A percentile compares a stretch with the other conserved stretches of the same genome.
phyloP scores from a whole-genome alignment of 2,329 filamentous ascomycete genomes.

The Pseudopithomyces chartarum region DNA sequence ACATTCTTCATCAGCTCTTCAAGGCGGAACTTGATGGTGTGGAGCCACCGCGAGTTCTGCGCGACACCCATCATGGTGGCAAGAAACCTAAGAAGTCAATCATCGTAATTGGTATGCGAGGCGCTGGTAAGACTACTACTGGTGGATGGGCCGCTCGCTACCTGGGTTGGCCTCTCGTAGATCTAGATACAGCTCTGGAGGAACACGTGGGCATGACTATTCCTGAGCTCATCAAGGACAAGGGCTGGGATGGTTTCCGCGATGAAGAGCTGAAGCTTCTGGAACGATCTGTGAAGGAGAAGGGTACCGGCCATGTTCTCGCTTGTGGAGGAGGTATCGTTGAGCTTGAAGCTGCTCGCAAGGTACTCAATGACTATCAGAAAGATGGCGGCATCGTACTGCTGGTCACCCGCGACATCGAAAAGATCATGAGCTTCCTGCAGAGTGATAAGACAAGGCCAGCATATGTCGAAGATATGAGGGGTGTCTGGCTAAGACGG shows the following conservation, averaged over 20 bases:
- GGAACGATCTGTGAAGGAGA: constrained; percentile 73
- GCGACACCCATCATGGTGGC: constrained; percentile 43
- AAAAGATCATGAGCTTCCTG: constrained; percentile 86
- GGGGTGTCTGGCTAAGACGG: constrained; percentile 84
- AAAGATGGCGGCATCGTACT: constrained; percentile 81
- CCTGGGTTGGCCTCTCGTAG: constrained; percentile 77
- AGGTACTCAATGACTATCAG: constrained; percentile 74
- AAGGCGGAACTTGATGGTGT: constrained; percentile 76
- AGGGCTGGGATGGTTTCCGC: constrained; percentile 89
- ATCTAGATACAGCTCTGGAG: constrained; percentile 89
- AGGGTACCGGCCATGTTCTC: constrained; percentile 77
- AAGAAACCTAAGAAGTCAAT: constrained; percentile 66
- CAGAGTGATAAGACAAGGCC: constrained; percentile 87
- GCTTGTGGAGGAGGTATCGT: constrained; percentile 95
- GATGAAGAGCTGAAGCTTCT: constrained; percentile 77
- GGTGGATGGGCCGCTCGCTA: constrained; percentile 82
- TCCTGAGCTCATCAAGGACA: constrained; percentile 78
- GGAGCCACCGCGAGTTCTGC: constrained; percentile 55
- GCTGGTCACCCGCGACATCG: constrained; percentile 84
- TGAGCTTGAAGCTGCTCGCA: constrained; percentile 78
- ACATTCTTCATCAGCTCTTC: constrained; percentile 80
- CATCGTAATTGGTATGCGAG: constrained; percentile 96
- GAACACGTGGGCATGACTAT: constrained; percentile 74
- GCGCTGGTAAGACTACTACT: constrained; percentile 93
- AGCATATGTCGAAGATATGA: constrained; percentile 91